phyloP scores from a whole-genome alignment of 192 early-diverging fungal genomes.

The Gryganskiella cystojenkinii region DNA sequence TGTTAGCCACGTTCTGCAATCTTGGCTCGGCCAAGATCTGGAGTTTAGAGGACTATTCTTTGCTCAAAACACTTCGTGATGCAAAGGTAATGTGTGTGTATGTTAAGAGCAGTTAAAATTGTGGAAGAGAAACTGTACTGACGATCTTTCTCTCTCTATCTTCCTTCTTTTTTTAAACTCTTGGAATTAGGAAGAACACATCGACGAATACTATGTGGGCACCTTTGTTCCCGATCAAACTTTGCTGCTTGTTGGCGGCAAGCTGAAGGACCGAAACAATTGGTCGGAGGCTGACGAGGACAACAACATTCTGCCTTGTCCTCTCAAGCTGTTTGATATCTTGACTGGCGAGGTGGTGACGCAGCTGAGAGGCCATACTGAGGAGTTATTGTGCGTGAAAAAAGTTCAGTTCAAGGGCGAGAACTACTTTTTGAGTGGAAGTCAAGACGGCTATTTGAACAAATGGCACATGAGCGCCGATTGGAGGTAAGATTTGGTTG shows the following conservation, averaged over 20 bases:
- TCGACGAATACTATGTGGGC: conserved; percentile 94
- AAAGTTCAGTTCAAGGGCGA: conserved; percentile 78
- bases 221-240: conserved; percentile 76
- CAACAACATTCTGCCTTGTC: conserved; percentile 94
- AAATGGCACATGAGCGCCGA: conserved; percentile 88
- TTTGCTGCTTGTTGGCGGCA: conserved; percentile 84
- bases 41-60: conserved; percentile 80
- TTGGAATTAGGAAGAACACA: conserved; percentile 76
- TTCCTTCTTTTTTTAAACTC: too few relatives aligned
- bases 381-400: conserved; percentile 91
- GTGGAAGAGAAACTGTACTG: neutral
- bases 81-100: conserved; percentile 33
- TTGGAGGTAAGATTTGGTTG: conserved; percentile 70
- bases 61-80: conserved; percentile 81
- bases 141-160: too few relatives aligned
- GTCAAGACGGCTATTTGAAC: conserved; percentile 94
- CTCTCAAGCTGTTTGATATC: conserved; percentile 92
- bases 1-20: conserved; percentile 91
- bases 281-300: conserved; percentile 94
- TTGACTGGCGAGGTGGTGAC: conserved; percentile 81
- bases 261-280: conserved; percentile 87
- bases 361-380: conserved; percentile 84
- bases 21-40: conserved; percentile 81
- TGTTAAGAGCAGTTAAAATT: neutral
- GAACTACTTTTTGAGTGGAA: conserved; percentile 88